Evolutionary conservation across 371 early-diverging fungal species (phyloP), one percentile per base, ranked within the genome.

Genomic region (Rhizopus microsporus): DNA sequence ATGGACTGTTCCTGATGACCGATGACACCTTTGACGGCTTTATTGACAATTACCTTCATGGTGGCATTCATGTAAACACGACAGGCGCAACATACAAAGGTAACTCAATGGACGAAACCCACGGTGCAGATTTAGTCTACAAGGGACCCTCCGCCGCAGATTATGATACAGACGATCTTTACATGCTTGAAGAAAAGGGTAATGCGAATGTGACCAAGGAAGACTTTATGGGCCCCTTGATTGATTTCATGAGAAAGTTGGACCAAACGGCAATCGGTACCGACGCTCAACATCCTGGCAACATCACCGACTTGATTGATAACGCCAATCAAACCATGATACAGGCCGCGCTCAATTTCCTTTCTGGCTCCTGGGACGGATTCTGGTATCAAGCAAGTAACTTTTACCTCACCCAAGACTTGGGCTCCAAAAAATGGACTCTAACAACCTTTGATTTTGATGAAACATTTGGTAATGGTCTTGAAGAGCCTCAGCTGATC

Each of bases 401-500:
- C 59, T 83, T 64, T 55, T 80, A 78, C 40, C 45, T 83, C 59
- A 76, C 67, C 39, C 69, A 79, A 51, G 64, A 82, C 51, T 59
- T 65, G 5, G 53, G 70, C 9, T 56, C 64, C 16, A 63, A 69
- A 15, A 72, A 77, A 46, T 83, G 83, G 83, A 71, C 65, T 17
- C 58, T 76, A 51, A 71, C 81, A 29, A 73, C 72, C 16, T 79
- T 72, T 15, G 83, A 83, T 42, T 83, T 80, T 56, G 83, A 83
- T 33, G 81, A 81, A 50, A 78, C 77, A 0, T 75, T 81, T 39
- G 81, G 81, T 7, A 70, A 71, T 55, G 78, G 76, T 35, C 59
- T 56, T 10, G 67, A 63, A 9, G 30, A 56, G 7, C 63, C 62
- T 0, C 55, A 71, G 39, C 55, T 80, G 10, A 62, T 67, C 55